These are phyloP conservation scores for Combretum micranthum DNA, from an alignment of 345 rosid species.

Conservation along the genomic window DNA sequence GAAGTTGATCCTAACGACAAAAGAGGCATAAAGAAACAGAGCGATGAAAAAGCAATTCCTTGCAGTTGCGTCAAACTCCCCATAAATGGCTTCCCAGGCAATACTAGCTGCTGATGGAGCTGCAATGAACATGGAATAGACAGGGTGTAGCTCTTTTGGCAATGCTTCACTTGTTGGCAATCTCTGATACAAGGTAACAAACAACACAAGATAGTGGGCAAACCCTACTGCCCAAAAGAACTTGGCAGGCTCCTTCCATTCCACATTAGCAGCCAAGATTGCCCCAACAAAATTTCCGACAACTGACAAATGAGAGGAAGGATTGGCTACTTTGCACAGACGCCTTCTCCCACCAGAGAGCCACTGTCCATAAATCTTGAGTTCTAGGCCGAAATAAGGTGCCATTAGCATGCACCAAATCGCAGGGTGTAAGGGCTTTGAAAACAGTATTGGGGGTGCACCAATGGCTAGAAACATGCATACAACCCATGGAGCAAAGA, in stretches of 20 bases:
- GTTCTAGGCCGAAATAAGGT: slow-evolving; percentile 80
- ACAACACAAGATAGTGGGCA: slow-evolving; percentile 85
- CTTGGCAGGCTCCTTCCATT: slow-evolving; percentile 80
- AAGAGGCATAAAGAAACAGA: slow-evolving; percentile 65
- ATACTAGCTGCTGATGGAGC: slow-evolving; percentile 96
- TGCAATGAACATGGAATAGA: slow-evolving; percentile 95
- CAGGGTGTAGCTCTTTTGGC: slow-evolving; percentile 94
- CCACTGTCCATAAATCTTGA: slow-evolving; percentile 95
- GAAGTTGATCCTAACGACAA: slow-evolving; percentile 77
- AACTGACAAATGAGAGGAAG: slow-evolving; percentile 86
- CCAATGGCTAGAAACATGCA: slow-evolving; percentile 89
- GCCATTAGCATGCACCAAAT: slow-evolving; percentile 76
- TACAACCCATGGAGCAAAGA: slow-evolving; percentile 96
- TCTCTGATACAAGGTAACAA: slow-evolving; percentile 86
- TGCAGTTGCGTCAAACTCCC: slow-evolving; percentile 66
- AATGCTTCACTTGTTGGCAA: slow-evolving; percentile 87
- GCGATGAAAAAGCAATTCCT: slow-evolving; percentile 89
- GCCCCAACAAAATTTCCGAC: slow-evolving; percentile 96
- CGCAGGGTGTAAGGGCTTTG: slow-evolving; percentile 51
- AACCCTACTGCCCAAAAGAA: slow-evolving; percentile 92
- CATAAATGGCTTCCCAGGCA: slow-evolving; percentile 82
- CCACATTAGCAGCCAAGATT: slow-evolving; percentile 76
- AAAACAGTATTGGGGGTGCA: slow-evolving; percentile 42
- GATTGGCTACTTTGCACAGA: slow-evolving; percentile 94
- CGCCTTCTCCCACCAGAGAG: slow-evolving; percentile 86